These are phyloP conservation scores for Ettlia oleoabundans DNA, from an alignment of 139 green algal species.

Conservation along the genomic window DNA sequence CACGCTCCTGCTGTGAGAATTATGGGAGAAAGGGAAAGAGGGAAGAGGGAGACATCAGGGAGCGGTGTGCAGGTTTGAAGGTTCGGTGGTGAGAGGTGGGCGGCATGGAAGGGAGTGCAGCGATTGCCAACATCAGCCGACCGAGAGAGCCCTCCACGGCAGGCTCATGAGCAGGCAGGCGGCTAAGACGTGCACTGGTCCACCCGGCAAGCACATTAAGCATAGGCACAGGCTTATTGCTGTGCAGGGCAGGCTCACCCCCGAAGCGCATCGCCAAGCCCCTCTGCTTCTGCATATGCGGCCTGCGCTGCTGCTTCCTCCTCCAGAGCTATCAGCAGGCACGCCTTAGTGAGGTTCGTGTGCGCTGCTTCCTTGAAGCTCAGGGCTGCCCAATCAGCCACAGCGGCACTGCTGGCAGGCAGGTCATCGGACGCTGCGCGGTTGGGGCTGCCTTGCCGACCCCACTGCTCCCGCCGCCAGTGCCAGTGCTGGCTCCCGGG, in stretches of 20 bases:
- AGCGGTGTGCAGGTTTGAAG: too few species aligned
- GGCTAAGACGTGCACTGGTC: too few species aligned
- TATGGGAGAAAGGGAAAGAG: neutral
- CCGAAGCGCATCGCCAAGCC: neutral
- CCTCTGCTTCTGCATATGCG: neutral
- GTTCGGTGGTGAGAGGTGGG: too few species aligned
- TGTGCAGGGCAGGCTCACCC: too few species aligned
- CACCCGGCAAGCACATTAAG: too few species aligned
- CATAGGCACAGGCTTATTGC: too few species aligned
- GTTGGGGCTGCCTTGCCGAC: neutral
- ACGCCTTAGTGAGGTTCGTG: constrained; percentile 8
- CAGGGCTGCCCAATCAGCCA: constrained; percentile 2
- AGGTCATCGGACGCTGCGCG: neutral
- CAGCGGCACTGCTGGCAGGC: neutral
- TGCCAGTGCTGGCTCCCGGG: neutral
- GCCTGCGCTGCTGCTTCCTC: constrained; percentile 25
- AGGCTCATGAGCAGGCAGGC: neutral
- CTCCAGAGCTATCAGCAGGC: constrained; percentile 11
- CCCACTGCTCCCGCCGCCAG: neutral
- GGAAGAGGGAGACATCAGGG: neutral
- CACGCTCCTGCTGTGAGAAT: neutral
- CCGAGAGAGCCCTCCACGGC: too few species aligned
- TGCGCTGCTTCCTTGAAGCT: neutral
- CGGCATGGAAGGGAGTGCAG: too few species aligned
- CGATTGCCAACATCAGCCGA: too few species aligned